Evolutionary conservation across 2,329 filamentous ascomycete species (phyloP).

Genomic region (Chlorencoelia australis): DNA sequence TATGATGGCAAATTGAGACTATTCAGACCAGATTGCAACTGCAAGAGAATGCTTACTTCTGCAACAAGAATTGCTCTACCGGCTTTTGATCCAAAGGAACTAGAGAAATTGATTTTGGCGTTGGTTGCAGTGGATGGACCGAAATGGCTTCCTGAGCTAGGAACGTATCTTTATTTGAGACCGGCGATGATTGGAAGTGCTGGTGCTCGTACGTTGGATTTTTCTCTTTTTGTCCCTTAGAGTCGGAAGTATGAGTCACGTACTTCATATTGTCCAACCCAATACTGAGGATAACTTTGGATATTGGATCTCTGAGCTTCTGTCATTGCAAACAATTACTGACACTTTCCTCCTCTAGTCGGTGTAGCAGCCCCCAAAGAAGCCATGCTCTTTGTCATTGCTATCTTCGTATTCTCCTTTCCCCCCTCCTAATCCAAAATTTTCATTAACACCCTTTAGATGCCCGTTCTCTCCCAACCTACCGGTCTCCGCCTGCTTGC

Average conservation of each 20-base stretch:
- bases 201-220: constrained; percentile 43
- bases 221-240: too few species aligned
- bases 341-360: constrained; percentile 29
- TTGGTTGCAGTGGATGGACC: constrained; percentile 64
- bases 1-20: constrained; percentile 52
- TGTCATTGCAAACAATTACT: background rate
- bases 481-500: constrained; percentile 67
- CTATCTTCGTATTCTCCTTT: constrained; percentile 44
- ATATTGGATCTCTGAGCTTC: too few species aligned
- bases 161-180: constrained; percentile 65
- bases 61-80: constrained; percentile 63
- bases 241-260: too few species aligned
- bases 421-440: constrained; percentile 30
- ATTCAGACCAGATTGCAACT: constrained; percentile 53
- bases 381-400: constrained; percentile 82
- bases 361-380: constrained; percentile 72
- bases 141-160: constrained; percentile 70
- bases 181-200: constrained; percentile 82
- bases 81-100: constrained; percentile 57
- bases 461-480: constrained; percentile 43
- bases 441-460: constrained; percentile 30
- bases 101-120: constrained; percentile 63
- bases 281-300: too few species aligned
- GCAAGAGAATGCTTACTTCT: constrained; percentile 39
- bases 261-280: too few species aligned